These are phyloP conservation scores for Podospora pseudoanserina DNA, from an alignment of 495 filamentous ascomycete species.

Conservation along the genomic window DNA sequence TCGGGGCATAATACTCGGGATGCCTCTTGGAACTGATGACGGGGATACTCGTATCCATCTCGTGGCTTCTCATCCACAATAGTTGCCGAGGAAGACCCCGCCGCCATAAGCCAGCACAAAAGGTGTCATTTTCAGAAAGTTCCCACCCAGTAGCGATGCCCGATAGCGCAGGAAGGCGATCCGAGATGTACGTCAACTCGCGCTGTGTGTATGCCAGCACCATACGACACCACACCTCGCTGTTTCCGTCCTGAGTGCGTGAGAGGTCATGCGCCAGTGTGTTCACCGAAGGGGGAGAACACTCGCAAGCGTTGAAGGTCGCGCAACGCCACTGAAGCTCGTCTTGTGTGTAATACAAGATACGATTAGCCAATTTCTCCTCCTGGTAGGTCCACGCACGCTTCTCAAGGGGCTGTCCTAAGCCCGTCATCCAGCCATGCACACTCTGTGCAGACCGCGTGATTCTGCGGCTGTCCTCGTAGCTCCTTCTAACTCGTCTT, in stretches of 20 bases:
- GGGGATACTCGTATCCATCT: not conserved
- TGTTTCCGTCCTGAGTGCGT: not conserved
- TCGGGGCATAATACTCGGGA: not conserved
- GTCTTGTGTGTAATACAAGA: too few species aligned
- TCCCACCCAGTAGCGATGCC: not conserved
- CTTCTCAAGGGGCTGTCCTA: too few species aligned
- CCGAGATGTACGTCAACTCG: not conserved
- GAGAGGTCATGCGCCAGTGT: not conserved
- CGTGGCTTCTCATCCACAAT: not conserved
- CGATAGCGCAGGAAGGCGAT: not conserved
- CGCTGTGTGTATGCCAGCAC: not conserved
- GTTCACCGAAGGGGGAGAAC: too few species aligned
- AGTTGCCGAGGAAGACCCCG: not conserved
- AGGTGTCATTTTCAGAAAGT: not conserved
- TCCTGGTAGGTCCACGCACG: too few species aligned
- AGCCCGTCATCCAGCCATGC: too few species aligned
- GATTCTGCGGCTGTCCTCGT: too few species aligned
- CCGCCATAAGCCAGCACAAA: not conserved
- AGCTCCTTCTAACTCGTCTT: too few species aligned
- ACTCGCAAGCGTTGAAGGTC: too few species aligned
- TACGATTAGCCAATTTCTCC: too few species aligned
- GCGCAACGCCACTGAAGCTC: too few species aligned
- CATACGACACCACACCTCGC: not conserved
- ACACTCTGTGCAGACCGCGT: too few species aligned
- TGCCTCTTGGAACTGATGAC: not conserved